A percentile compares a stretch with the other conserved stretches of the same genome.
phyloP scores from a whole-genome alignment of 441 rosid genomes.

The Theobroma grandiflorum region DNA sequence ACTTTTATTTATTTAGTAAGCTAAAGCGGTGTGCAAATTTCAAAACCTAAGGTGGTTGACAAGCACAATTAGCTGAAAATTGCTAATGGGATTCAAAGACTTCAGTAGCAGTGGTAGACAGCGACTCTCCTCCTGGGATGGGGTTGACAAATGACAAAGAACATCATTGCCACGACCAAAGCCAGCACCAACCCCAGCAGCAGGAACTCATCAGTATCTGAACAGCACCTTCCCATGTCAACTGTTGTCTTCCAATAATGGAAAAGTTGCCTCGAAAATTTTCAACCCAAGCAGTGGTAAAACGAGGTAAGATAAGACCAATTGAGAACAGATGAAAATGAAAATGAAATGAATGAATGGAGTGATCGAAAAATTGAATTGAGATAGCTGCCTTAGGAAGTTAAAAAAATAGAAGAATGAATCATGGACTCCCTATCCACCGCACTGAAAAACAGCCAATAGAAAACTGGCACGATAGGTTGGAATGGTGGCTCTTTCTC shows the following conservation, averaged over 20 bases:
- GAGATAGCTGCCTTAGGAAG: neutral
- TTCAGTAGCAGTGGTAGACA: conserved; percentile 33
- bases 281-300: neutral
- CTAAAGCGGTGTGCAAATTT: no score
- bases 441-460: conserved; percentile 9
- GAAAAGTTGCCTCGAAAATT: neutral
- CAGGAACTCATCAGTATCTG: conserved; percentile 29
- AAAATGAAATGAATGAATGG: neutral
- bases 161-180: conserved; percentile 33
- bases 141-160: conserved; percentile 39
- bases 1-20: no score
- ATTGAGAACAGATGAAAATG: neutral
- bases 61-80: neutral
- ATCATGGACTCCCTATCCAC: conserved; percentile 21
- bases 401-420: neutral
- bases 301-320: neutral
- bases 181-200: conserved; percentile 33
- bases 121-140: conserved; percentile 36
- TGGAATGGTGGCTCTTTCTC: neutral
- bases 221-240: conserved; percentile 37
- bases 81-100: neutral
- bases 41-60: neutral
- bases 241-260: neutral
- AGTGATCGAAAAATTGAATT: neutral
- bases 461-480: conserved; percentile 15